Evolutionary conservation across 163 green algal species (phyloP).

Genomic region (Scenedesmus sp.): DNA sequence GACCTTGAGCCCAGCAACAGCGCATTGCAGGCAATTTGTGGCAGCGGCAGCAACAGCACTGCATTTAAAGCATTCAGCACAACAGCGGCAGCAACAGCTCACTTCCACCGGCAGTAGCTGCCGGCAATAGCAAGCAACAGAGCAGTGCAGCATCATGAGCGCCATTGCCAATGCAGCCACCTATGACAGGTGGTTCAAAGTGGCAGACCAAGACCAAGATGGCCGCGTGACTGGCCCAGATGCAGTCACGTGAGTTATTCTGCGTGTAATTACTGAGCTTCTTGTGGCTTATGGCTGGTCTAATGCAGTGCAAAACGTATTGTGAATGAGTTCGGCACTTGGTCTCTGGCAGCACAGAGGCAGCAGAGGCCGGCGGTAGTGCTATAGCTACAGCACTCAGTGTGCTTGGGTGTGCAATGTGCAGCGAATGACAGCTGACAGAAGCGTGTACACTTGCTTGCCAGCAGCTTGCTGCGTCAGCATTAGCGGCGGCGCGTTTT

Average conservation of each 20-base stretch:
- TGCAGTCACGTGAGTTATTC: constrained; percentile 43
- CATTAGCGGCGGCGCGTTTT: too few relatives aligned
- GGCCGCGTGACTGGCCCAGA: constrained; percentile 67
- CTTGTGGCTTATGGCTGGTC: background rate
- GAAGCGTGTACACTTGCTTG: background rate
- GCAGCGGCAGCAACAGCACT: background rate
- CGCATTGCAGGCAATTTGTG: background rate
- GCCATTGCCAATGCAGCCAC: constrained; percentile 50
- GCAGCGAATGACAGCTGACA: background rate
- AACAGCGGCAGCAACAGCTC: background rate
- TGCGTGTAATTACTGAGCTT: background rate
- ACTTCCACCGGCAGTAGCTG: background rate
- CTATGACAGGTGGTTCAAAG: constrained; percentile 66
- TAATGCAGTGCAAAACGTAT: background rate
- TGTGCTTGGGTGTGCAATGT: background rate
- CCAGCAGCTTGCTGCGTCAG: background rate
- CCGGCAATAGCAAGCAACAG: background rate
- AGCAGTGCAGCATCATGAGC: constrained; percentile 13
- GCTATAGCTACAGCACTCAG: background rate
- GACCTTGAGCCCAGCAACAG: background rate
- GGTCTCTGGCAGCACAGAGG: background rate
- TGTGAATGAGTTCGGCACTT: background rate
- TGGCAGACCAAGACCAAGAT: constrained; percentile 69
- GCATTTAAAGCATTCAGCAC: background rate
- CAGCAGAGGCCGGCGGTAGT: background rate